Conservation (phyloP, 2,329 filamentous ascomycete species). For the Alternaria sp. region DNA sequence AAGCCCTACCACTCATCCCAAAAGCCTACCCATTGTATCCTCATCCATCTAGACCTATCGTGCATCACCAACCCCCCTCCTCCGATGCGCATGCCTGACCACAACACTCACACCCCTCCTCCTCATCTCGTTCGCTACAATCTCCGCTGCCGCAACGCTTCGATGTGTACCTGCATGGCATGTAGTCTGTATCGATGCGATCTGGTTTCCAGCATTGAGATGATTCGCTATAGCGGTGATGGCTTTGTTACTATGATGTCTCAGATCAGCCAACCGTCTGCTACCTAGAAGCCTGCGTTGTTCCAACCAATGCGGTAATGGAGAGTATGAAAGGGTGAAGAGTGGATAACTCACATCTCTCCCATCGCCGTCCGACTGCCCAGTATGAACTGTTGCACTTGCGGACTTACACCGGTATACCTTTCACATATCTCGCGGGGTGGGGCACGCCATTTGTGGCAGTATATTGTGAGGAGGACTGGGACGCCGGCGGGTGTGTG, state of each 20-base stretch:
- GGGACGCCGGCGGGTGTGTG: background rate
- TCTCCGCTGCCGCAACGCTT: constrained; percentile 27
- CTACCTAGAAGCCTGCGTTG: background rate
- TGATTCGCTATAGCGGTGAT: background rate
- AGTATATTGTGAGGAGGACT: background rate
- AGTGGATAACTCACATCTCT: background rate
- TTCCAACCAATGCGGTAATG: background rate
- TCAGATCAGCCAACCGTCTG: background rate
- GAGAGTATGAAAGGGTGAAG: background rate
- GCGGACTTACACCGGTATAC: constrained; percentile 18
- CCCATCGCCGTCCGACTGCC: constrained; percentile 5
- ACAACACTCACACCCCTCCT: constrained; percentile 12
- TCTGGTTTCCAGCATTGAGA: constrained; percentile 1
- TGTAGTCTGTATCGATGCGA: constrained; percentile 18
- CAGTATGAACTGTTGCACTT: constrained; percentile 18
- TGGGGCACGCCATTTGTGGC: constrained; percentile 12
- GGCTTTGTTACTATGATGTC: background rate
- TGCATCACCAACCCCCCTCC: constrained; percentile 8
- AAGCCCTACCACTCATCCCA: background rate
- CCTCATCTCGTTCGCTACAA: constrained; percentile 14
- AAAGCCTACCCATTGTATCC: background rate
- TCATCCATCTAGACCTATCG: background rate
- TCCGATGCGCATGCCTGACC: constrained; percentile 23
- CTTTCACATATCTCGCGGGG: constrained; percentile 12
- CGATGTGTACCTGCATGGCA: constrained; percentile 24